These are phyloP conservation scores for Solanum lycopersicoides DNA, from an alignment of 257 asterid genomes.

Conservation along the genomic window DNA sequence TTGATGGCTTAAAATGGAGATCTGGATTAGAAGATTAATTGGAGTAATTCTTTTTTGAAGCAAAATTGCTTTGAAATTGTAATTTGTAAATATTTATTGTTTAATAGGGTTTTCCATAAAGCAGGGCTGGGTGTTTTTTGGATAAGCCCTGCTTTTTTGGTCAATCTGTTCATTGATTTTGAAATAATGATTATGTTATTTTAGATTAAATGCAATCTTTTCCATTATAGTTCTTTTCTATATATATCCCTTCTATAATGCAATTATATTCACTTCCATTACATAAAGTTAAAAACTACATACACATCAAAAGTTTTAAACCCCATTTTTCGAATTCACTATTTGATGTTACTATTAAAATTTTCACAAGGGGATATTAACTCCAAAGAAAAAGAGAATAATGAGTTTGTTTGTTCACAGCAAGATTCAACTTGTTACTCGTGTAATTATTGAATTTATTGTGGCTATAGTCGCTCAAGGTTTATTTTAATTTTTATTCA, in stretches of 20 bases:
- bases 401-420: too few species aligned
- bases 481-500: too few species aligned
- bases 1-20: constrained; percentile 26
- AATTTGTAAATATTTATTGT: constrained; percentile 30
- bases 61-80: not conserved
- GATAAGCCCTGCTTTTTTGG: constrained; percentile 31
- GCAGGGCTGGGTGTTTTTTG: constrained; percentile 47
- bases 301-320: too few species aligned
- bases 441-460: too few species aligned
- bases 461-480: too few species aligned
- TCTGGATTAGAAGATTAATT: not conserved
- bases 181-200: not conserved
- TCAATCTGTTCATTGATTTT: not conserved
- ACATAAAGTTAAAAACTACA: too few species aligned
- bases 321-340: too few species aligned
- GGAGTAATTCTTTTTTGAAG: not conserved
- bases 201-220: not conserved
- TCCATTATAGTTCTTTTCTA: not conserved
- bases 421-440: too few species aligned
- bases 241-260: not conserved
- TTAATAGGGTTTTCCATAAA: not conserved
- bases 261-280: not conserved
- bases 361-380: too few species aligned
- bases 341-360: too few species aligned
- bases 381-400: too few species aligned